Evolutionary conservation across 371 early-diverging fungal genomes (phyloP).

Genomic region (Dinochytrium kinnereticum): DNA sequence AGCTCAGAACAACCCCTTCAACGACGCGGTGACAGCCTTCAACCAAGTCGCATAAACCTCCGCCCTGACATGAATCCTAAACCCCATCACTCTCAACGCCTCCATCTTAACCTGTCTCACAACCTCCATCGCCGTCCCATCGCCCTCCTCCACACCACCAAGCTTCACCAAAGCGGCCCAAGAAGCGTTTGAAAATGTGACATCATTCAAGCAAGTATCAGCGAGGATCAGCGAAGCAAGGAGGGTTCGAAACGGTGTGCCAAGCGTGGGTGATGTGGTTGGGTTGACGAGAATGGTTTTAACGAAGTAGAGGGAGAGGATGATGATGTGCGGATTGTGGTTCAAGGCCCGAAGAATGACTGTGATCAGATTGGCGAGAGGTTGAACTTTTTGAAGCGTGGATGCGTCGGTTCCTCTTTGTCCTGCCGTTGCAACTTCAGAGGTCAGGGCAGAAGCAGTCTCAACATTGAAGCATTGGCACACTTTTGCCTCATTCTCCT

Average conservation of each 20-base stretch:
- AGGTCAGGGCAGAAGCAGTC: no score
- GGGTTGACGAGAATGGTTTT: not conserved
- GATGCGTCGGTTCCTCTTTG: no score
- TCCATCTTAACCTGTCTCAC: not conserved
- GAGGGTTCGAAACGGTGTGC: not conserved
- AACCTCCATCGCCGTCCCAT: not conserved
- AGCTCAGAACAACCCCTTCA: no score
- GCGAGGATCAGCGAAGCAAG: slow-evolving; percentile 10
- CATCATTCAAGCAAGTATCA: not conserved
- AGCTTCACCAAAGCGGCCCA: slow-evolving; percentile 4
- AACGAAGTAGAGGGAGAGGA: slow-evolving; percentile 2
- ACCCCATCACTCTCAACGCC: not conserved
- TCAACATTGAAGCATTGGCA: no score
- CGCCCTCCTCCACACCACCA: not conserved
- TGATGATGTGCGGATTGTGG: not conserved
- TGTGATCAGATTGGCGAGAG: no score
- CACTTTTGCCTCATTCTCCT: no score
- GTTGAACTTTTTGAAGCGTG: no score
- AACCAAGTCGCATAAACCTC: not conserved
- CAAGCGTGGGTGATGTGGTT: not conserved
- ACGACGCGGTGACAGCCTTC: no score
- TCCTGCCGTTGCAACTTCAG: no score
- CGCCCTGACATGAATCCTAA: not conserved
- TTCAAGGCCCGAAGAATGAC: no score
- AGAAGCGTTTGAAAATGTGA: not conserved